Evolutionary conservation across 2,329 filamentous ascomycete genomes (phyloP), one percentile per base, ranked within the genome.

Genomic region (Zasmidium citrigriseum): DNA sequence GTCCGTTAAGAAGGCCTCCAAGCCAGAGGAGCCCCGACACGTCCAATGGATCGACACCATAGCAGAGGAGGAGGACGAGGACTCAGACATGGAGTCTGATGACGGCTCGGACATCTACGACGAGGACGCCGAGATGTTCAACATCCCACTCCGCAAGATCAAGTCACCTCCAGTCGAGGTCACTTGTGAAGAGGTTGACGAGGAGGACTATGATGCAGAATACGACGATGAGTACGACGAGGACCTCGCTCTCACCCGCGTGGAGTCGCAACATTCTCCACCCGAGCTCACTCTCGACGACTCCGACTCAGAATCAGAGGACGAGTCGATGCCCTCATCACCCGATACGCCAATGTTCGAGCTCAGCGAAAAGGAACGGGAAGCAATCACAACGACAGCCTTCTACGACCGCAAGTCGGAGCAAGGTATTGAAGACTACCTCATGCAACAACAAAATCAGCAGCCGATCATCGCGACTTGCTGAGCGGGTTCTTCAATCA

Each of bases 31-130:
- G 67, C 73, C 80, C 63, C 85, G 84, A 75, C 90, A 90, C 79
- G 86, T 96, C 68, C 89, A 93, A 82, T 96, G 91, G 91, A 90
- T 90, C 71, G 90, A 96, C 75, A 82, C 85, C 56, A 84, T 93
- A 63, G 82, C 84, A 60, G 89, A 93, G 76, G 88, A 90, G 73
- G 86, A 91, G 61, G 88, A 91, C 65, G 86, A 90, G 65, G 83
- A 84, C 64, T 80, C 81, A 64, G 78, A 81, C 65, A 51, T 60
- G 38, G 72, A 73, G 46, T 66, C 64, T 38, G 82, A 85, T 55
- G 84, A 80, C 14, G 82, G 83, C 60, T 80, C 76, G 9, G 79
- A 82, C 38, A 75, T 79, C 68, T 82, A 82, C 64, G 82, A 83
- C 58, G 80, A 82, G 57, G 79, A 81, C 62, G 76, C 74, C 63